Evolutionary conservation across 176 grass and related monocot species (phyloP).

Genomic region (Lolium multiflorum): DNA sequence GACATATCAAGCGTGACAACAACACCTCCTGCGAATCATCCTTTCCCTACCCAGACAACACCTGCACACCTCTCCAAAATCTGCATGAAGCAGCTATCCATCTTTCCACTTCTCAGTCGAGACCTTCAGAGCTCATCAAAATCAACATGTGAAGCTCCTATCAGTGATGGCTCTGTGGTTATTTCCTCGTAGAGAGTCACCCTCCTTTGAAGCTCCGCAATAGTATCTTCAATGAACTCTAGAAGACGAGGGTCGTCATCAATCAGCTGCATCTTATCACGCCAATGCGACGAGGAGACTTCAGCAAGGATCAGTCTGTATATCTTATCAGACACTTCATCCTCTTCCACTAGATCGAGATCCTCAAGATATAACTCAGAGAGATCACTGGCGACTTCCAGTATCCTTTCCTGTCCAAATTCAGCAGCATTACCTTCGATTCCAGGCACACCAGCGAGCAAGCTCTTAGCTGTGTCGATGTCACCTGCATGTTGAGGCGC

Average conservation of each 20-base stretch:
- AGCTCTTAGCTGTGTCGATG: not conserved
- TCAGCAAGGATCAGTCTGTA: not conserved
- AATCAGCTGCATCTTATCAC: not conserved
- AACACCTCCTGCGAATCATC: not conserved
- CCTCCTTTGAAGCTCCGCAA: not conserved
- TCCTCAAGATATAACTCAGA: not conserved
- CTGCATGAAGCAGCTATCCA: not conserved
- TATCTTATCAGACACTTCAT: not conserved
- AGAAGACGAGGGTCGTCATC: not conserved
- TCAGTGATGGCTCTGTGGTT: not conserved
- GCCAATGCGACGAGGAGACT: not conserved
- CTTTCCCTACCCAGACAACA: not conserved
- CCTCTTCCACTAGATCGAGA: not conserved
- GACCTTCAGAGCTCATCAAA: not conserved
- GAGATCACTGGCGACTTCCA: not conserved
- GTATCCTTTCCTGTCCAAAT: not conserved
- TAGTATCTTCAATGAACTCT: not conserved
- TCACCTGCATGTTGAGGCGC: not conserved
- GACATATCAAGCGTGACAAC: not conserved
- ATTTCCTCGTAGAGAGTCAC: not conserved
- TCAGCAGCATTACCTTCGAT: not conserved
- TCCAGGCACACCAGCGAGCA: not conserved
- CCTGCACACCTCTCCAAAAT: not conserved
- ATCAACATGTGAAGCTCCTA: not conserved
- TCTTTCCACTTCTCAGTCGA: not conserved